Base-by-base conservation (phyloP, 2,329 filamentous ascomycete species). In the Fusarium graminum region DNA sequence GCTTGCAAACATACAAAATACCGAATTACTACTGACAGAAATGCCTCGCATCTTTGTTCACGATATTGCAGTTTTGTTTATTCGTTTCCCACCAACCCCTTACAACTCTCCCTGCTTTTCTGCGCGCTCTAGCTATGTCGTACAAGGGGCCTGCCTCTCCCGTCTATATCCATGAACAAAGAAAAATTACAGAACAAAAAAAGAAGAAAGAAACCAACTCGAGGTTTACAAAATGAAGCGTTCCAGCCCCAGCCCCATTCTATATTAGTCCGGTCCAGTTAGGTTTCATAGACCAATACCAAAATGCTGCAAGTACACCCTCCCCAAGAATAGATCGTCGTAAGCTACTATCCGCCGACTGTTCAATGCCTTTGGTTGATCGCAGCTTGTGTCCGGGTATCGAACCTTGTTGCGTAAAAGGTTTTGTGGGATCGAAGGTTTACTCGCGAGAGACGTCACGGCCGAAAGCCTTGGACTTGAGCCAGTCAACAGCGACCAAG, bases 391-490 rank as follows among this genome's bases (percentile, higher is more conserved):
- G 57, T 71, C 56, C 59, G 61, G 69, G 67, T 70, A 73, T 72
- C 65, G 60, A 61, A 71, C 63, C 65, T 71, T 57, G 51, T 67
- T 50, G 58, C 63, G 54, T 69, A 65, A 59, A 50, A 72, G 57
- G 45, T 59, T 60, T 62, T 63, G 47, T 69, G 45, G 47, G 43
- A 57, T 66, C 54, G 54, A 57, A 25, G 54, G 34, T 59, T 77
- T 88, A 94, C 81, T 94, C 92, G 74, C 92, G 87, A 42, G 92
- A 94, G 50, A 98, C 92, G 75, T 99, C 95, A 78, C 95, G 93
- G 65, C 95, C 95, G 76, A 99, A 99, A 62, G 95, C 82, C 84
- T 96, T 97, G 72, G 94, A 93, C 87, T 99, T 99, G 79, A 94
- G 80, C 95, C 95, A 99, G 82, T 99, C 95, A 74, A 97, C 85